These are phyloP conservation scores for Pterocarpus macrocarpus DNA, from an alignment of 306 rosid species.

Conservation along the genomic window DNA sequence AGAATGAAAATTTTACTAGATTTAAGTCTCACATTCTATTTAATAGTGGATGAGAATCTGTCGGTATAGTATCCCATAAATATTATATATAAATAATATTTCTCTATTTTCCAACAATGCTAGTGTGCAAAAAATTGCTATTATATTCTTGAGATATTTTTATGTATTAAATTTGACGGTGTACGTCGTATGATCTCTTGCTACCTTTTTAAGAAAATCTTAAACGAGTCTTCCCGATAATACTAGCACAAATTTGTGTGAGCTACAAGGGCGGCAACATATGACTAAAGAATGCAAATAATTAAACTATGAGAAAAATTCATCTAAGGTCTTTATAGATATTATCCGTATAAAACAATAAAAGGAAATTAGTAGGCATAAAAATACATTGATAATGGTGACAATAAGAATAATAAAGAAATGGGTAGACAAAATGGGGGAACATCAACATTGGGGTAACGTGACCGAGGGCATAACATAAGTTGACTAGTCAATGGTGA, in stretches of 20 bases:
- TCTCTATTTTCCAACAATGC: conserved; percentile 19
- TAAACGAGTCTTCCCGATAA: background rate
- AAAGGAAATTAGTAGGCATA: background rate
- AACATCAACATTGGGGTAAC: conserved; percentile 50
- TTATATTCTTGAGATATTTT: background rate
- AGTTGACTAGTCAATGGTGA: conserved; percentile 59
- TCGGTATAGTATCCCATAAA: too few species aligned
- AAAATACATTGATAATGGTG: background rate
- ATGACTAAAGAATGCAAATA: conserved; percentile 5
- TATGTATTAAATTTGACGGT: background rate
- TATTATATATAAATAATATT: too few species aligned
- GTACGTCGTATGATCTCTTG: background rate
- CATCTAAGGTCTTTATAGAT: conserved; percentile 23
- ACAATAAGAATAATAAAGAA: background rate
- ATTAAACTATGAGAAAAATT: conserved; percentile 19
- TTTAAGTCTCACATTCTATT: too few species aligned
- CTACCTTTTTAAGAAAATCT: conserved; percentile 18
- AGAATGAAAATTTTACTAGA: too few species aligned
- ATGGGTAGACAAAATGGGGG: conserved; percentile 40
- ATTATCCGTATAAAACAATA: background rate
- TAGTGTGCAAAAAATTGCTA: background rate
- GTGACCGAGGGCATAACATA: conserved; percentile 33
- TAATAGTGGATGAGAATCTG: too few species aligned
- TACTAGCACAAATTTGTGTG: background rate
- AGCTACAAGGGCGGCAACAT: conserved; percentile 2